phyloP scores from a whole-genome alignment of 2,329 filamentous ascomycete genomes.

The Chaetoscypha palmicola region DNA sequence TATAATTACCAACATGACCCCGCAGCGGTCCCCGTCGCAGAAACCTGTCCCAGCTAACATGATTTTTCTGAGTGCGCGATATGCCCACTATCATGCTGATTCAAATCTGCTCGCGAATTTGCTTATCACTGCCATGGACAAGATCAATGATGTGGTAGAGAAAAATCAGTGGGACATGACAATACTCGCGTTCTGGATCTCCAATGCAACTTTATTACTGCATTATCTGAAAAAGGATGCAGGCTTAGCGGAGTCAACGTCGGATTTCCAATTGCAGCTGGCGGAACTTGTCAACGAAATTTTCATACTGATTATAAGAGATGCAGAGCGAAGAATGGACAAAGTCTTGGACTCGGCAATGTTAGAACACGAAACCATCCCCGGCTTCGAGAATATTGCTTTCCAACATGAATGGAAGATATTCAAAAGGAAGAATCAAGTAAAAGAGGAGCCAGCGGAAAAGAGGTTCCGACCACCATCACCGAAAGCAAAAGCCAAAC shows the following conservation, averaged over 20 bases:
- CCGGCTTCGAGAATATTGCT: conserved; percentile 90
- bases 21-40: conserved; percentile 89
- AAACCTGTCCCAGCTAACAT: conserved; percentile 97
- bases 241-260: conserved; percentile 71
- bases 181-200: conserved; percentile 97
- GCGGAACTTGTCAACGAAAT: conserved; percentile 96
- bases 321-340: conserved; percentile 91
- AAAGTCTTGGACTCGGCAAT: conserved; percentile 90
- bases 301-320: conserved; percentile 93
- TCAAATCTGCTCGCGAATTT: conserved; percentile 74
- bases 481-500: conserved; percentile 84
- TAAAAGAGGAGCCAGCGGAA: conserved; percentile 83
- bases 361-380: conserved; percentile 96
- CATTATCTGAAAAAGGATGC: conserved; percentile 95
- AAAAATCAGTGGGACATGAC: conserved; percentile 99
- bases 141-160: conserved; percentile 96
- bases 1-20: conserved; percentile 96
- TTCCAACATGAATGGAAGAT: conserved; percentile 99
- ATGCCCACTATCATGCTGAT: conserved; percentile 94
- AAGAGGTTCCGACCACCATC: conserved; percentile 89
- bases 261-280: conserved; percentile 86
- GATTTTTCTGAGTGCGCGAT: conserved; percentile 88
- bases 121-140: conserved; percentile 81
- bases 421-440: conserved; percentile 83
- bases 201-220: conserved; percentile 88